Conservation (phyloP, 208 protist genomes). For the Trypanosoma mega region DNA sequence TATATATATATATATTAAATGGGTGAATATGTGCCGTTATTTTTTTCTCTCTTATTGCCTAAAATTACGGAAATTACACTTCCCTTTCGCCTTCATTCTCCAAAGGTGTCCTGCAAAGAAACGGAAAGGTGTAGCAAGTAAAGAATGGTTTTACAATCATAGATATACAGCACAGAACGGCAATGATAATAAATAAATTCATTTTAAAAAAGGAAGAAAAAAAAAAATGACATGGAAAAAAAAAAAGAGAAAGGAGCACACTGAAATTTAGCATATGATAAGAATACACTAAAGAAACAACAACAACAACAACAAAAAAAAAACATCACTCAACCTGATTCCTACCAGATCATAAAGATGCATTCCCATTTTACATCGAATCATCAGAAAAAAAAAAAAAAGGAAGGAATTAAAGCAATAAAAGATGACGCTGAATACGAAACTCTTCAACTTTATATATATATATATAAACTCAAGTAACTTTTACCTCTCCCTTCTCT, state of each 20-base stretch:
- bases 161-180: no score
- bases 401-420: constrained; percentile 7
- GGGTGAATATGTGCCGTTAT: no score
- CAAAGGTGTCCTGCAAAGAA: no score
- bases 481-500: constrained; percentile 6
- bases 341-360: not conserved
- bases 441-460: constrained; percentile 2
- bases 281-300: not conserved
- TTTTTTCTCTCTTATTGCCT: no score
- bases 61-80: no score
- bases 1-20: no score
- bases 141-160: no score
- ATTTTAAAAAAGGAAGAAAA: constrained; percentile 3
- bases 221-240: constrained; percentile 6
- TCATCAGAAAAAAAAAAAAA: constrained; percentile 13
- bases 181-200: no score
- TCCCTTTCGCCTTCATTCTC: no score
- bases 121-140: no score
- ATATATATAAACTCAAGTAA: constrained; percentile 15
- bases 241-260: not conserved
- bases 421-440: not conserved
- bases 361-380: not conserved
- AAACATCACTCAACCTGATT: not conserved
- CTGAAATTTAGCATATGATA: not conserved
- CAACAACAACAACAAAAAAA: constrained; percentile 7